Base-by-base conservation (phyloP, 2,329 filamentous ascomycete species). In the Colletotrichum sp. region DNA sequence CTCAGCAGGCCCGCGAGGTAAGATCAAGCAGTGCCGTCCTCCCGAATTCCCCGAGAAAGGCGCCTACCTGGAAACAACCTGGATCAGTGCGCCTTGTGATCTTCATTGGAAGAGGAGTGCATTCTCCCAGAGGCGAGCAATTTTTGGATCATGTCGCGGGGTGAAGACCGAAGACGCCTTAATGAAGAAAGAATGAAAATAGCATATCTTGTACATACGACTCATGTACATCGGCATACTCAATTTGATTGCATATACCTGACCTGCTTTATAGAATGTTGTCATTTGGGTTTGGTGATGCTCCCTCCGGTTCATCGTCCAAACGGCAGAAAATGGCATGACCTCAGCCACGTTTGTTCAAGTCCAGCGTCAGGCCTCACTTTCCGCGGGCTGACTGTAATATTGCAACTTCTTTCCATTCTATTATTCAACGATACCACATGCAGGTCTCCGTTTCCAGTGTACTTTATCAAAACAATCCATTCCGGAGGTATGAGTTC, bases 1-100 rank as follows among this genome's bases (percentile, higher is more conserved):
- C 76, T 77, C n/a, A 76, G 73, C 73, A 67, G 74, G 73, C 76
- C 76, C 55, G 76, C 76, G 55, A 76, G 76, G 76, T 77, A 77
- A 76, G 76, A 66, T 12, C 24, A 30, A 64, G 21, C 69, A 49
- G 30, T 28, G 62, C 34, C 62, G n/a, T 30, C 34, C 62, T 44
- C 30, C 62, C 62, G 62, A 28, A 1, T 59, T 60, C 13, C 63
- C 34, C 30, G 32, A 30, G 16, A 34, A 59, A n/a, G 39, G 28
- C 28, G 28, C 32, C 30, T 13, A 26, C 26, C 13, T 4, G 15
- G 32, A 10, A 52, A 18, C 21, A 26, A 30, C 16, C 26, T 32
- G 13, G 69, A 26, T 52, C 15, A 6, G 39, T 39, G 15, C 55
- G 3, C 30, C 59, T 62, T 15, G 26, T 30, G 13, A 21, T 18